Base-by-base conservation (phyloP, 306 rosid genomes). In the Oemleria cerasiformis region DNA sequence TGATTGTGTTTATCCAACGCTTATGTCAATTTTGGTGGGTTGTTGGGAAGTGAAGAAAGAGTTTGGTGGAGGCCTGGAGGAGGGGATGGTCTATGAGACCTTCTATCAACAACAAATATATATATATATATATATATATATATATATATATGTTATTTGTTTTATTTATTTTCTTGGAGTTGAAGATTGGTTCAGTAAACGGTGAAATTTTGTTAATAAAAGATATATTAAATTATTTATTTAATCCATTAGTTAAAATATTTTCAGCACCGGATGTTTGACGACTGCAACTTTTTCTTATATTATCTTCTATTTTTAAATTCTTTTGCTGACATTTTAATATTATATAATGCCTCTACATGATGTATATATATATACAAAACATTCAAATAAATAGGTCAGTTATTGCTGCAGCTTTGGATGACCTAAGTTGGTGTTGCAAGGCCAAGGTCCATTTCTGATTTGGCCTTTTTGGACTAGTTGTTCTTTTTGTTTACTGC, bases 11-110 rank as follows among this genome's bases (percentile, higher is more conserved):
- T 23, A 16, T 65, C 36, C 2, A 34, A 6, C 14, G 25, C 36
- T 47, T 30, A 43, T 10, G 8, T 20, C 44, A 16, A 36, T 3
- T 40, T 50, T 38, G 72, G 78, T 53, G 77, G 75, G 76, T 78
- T 13, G 77, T 43, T 61, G 58, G 19, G 8, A 17, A 48, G 59
- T 0, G 30, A 45, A 17, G 15, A 12, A 50, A 44, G 67, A 70
- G 86, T 75, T 86, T 75, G 87, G 81, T 75, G 67, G 38, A 30
- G 36, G 36, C 36, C 36, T 30, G 36, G 3, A 1, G 36, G 39
- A 19, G 68, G 55, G 70, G 48, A 20, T 43, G 83, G 58, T 73
- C 23, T 40, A 16, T 19, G n/a, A 5, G 7, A 45, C 8, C 9
- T 41, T 5, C 6, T 0, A 51, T 36, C 21, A 9, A 19, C 1